Conservation (phyloP, 331 rosid species). For the Ulmus americana region DNA sequence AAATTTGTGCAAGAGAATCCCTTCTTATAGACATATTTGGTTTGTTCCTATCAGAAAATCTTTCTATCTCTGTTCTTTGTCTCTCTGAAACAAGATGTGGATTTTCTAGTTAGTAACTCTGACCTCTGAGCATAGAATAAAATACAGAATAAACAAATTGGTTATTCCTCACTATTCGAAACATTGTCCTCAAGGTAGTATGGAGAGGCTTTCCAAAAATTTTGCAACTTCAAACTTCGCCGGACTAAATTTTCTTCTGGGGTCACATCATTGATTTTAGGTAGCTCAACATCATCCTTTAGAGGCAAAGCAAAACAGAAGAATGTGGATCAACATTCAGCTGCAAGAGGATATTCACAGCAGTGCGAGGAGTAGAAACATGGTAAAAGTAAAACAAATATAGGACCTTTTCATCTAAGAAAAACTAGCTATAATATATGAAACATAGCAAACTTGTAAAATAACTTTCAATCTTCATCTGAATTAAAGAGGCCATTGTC, state of each 20-base stretch:
- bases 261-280: slow-evolving; percentile 27
- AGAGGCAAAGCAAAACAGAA: slow-evolving; percentile 17
- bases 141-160: not conserved
- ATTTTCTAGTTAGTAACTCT: not conserved
- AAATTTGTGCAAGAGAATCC: slow-evolving; percentile 59
- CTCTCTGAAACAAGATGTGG: slow-evolving; percentile 38
- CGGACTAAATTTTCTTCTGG: slow-evolving; percentile 21
- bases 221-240: slow-evolving; percentile 19
- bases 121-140: not conserved
- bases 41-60: slow-evolving; percentile 47
- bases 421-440: not conserved
- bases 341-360: too few species aligned
- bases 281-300: slow-evolving; percentile 41
- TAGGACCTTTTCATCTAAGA: not conserved
- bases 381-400: not conserved
- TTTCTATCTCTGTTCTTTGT: slow-evolving; percentile 38
- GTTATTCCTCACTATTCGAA: slow-evolving; percentile 35
- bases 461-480: not conserved
- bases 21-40: slow-evolving; percentile 30
- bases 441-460: not conserved
- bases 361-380: not conserved
- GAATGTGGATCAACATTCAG: not conserved
- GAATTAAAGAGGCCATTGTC: too few species aligned
- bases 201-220: slow-evolving; percentile 55
- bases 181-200: slow-evolving; percentile 46